Evolutionary conservation across 208 protist genomes (phyloP).

Genomic region (Leishmania mexicana): DNA sequence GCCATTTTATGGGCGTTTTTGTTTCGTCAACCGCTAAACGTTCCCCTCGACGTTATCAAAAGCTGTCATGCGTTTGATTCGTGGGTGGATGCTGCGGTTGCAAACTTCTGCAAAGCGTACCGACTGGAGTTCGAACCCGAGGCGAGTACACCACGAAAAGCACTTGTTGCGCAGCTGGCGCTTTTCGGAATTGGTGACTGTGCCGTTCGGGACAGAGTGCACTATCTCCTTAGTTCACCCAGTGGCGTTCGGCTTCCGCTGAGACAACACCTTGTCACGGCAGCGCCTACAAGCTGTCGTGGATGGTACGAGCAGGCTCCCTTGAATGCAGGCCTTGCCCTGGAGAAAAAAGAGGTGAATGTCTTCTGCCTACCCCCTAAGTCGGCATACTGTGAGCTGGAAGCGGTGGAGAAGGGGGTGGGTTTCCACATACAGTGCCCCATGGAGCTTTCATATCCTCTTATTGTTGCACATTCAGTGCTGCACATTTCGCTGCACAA

Average conservation of each 20-base stretch:
- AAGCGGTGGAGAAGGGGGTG: constrained; percentile 37
- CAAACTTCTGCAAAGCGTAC: constrained; percentile 44
- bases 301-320: constrained; percentile 81
- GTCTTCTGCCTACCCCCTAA: constrained; percentile 62
- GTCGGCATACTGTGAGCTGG: constrained; percentile 55
- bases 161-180: constrained; percentile 51
- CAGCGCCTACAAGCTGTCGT: constrained; percentile 55
- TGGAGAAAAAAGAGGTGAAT: constrained; percentile 49
- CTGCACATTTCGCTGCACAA: constrained; percentile 84
- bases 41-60: constrained; percentile 31
- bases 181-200: constrained; percentile 36
- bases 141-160: constrained; percentile 9
- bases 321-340: constrained; percentile 30
- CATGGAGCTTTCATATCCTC: constrained; percentile 76
- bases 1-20: constrained; percentile 74
- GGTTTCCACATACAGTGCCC: constrained; percentile 66
- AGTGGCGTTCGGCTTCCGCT: constrained; percentile 33
- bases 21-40: constrained; percentile 47
- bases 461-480: constrained; percentile 64
- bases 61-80: constrained; percentile 41
- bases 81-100: constrained; percentile 48
- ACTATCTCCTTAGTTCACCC: constrained; percentile 58
- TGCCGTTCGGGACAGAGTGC: constrained; percentile 37
- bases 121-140: constrained; percentile 45
- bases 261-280: constrained; percentile 10